These are phyloP conservation scores for Tilletia setariae DNA, from an alignment of 1,284 basidiomycete genomes.

Conservation along the genomic window DNA sequence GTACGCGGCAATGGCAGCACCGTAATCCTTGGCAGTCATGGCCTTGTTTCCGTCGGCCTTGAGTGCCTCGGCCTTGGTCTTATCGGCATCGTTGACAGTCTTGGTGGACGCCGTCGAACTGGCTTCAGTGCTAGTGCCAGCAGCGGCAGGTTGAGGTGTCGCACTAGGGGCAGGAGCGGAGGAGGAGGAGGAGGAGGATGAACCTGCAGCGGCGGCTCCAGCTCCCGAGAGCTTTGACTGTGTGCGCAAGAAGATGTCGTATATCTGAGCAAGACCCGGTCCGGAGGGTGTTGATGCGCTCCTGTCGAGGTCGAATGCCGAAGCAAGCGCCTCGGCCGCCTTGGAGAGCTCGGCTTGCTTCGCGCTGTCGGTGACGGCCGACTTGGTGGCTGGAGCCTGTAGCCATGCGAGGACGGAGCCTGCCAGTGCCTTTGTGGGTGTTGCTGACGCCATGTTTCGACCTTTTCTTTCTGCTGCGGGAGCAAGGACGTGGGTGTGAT, in stretches of 20 bases:
- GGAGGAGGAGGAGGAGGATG: slow-evolving; percentile 20
- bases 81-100: slow-evolving; percentile 66
- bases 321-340: slow-evolving; percentile 13
- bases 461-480: background rate
- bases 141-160: background rate
- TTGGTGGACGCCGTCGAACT: slow-evolving; percentile 17
- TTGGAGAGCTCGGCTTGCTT: slow-evolving; percentile 21
- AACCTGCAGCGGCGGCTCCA: slow-evolving; percentile 13
- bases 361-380: background rate
- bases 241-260: slow-evolving; percentile 53
- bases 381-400: slow-evolving; percentile 12
- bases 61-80: slow-evolving; percentile 64
- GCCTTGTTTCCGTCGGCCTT: slow-evolving; percentile 93
- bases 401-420: slow-evolving; percentile 19
- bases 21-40: slow-evolving; percentile 87
- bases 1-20: slow-evolving; percentile 77
- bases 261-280: slow-evolving; percentile 50
- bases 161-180: slow-evolving; percentile 9
- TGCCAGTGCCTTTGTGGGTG: slow-evolving; percentile 12
- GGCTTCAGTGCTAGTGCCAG: background rate
- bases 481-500: background rate
- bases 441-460: slow-evolving; percentile 4
- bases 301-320: background rate
- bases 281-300: slow-evolving; percentile 20
- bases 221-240: slow-evolving; percentile 42